Evolutionary conservation across 352 stramenopile species (phyloP), one percentile per base, ranked within the genome.

Genomic region (Pythium graminicola): DNA sequence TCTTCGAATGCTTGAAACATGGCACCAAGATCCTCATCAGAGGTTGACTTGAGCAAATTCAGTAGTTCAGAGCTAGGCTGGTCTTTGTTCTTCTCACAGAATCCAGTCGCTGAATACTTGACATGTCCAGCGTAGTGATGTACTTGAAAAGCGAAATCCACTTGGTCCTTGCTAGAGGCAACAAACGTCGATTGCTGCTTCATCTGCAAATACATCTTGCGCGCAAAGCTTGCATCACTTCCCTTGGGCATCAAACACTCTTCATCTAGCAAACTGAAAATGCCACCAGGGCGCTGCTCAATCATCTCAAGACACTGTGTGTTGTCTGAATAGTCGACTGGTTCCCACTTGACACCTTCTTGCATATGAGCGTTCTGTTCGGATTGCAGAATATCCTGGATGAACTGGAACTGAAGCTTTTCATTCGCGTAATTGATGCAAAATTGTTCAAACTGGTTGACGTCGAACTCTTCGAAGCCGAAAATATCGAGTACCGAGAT

Each of bases 351-450:
- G 39, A 96, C 93, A 7, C 69, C 77, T 45, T 96, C 86, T 6
- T 79, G 66, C 11, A 67, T 57, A 60, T 94, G 89, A 42, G 92
- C 50, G 23, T 71, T 62, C 56, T 95, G 81, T 60, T 95, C 83
- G 8, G 95, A 67, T 41, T 96, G 94, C 42, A 99, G 97, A 27
- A 97, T 86, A 57, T 92, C 91, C 65, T 81, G 63, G 48, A 93
- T 95, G 65, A 95, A 95, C 58, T 95, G 85, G 38, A 90, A 74
- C 57, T 95, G 85, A 16, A 95, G 67, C 36, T 77, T 70, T 55
- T 95, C 85, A 54, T 95, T 95, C 35, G 85, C 79, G 52, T 92
- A 95, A 58, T 95, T 95, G 66, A 95, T 95, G 52, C 82, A 95
- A n/a, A 95, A 69, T 55, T 95, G 85, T 60, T 95, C 85, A 36